phyloP scores from a whole-genome alignment of 495 filamentous ascomycete genomes.

The Evansstolkia leycettana region DNA sequence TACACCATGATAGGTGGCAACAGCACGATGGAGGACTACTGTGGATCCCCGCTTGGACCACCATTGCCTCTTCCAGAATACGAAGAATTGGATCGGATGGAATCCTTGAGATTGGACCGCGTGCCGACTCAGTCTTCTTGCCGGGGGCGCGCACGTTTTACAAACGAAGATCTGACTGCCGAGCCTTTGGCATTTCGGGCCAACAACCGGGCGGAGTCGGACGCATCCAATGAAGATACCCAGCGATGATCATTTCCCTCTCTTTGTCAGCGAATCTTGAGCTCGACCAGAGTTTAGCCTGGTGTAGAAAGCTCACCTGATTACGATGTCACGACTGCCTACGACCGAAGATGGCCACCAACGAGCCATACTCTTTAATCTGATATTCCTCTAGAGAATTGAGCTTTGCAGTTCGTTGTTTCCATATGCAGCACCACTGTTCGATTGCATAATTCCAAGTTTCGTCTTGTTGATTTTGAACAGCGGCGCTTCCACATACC shows the following conservation, averaged over 20 bases:
- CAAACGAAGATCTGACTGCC: constrained; percentile 10
- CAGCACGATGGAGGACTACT: constrained; percentile 33
- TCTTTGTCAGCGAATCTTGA: too few species aligned
- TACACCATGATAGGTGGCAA: constrained; percentile 43
- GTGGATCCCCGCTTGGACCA: constrained; percentile 31
- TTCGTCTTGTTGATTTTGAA: too few species aligned
- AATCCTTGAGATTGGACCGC: constrained; percentile 27
- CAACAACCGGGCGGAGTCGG: constrained; percentile 8
- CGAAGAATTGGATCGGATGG: constrained; percentile 32
- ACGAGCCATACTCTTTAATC: too few species aligned
- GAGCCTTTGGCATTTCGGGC: constrained; percentile 8
- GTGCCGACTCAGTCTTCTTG: constrained; percentile 24
- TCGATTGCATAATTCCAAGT: too few species aligned
- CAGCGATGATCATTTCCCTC: too few species aligned
- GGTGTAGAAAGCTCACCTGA: neutral
- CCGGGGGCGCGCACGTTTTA: constrained; percentile 13
- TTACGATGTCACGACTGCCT: neutral
- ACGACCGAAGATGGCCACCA: neutral
- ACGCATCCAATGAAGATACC: too few species aligned
- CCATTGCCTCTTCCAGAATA: constrained; percentile 29
- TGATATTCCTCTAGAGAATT: too few species aligned
- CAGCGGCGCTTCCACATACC: too few species aligned
- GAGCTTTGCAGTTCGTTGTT: too few species aligned
- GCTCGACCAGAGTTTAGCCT: too few species aligned
- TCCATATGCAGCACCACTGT: too few species aligned